Evolutionary conservation across 345 rosid species (phyloP).

Genomic region (Pseudoturritis turrita): DNA sequence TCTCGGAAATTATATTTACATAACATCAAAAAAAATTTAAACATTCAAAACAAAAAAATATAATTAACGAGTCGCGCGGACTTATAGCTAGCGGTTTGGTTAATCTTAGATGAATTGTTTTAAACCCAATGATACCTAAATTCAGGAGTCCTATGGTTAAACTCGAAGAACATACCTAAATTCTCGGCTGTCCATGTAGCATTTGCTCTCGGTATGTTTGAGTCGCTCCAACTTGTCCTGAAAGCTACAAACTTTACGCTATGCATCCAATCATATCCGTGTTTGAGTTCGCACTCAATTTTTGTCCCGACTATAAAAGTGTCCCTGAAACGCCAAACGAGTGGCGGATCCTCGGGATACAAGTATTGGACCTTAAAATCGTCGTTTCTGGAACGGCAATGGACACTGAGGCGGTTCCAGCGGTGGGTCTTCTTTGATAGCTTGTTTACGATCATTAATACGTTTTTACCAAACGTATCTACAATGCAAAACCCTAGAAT

Average conservation of each 20-base stretch:
- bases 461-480: neutral
- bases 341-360: neutral
- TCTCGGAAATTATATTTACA: neutral
- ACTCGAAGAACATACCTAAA: neutral
- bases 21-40: neutral
- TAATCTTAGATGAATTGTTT: neutral
- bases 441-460: constrained; percentile 8
- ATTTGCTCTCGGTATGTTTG: neutral
- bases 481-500: constrained; percentile 17
- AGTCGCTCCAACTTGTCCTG: neutral
- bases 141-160: neutral
- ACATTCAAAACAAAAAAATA: neutral
- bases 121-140: neutral
- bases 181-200: constrained; percentile 6
- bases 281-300: neutral
- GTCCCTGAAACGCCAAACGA: neutral
- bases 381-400: constrained; percentile 10
- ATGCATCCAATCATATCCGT: neutral
- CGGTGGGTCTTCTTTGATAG: neutral
- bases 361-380: neutral
- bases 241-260: neutral
- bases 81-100: neutral
- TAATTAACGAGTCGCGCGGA: neutral
- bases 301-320: neutral
- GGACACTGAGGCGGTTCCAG: neutral